These are phyloP conservation scores for Hanseniaspora clermontiae DNA, from an alignment of 805 yeast species.

Conservation along the genomic window DNA sequence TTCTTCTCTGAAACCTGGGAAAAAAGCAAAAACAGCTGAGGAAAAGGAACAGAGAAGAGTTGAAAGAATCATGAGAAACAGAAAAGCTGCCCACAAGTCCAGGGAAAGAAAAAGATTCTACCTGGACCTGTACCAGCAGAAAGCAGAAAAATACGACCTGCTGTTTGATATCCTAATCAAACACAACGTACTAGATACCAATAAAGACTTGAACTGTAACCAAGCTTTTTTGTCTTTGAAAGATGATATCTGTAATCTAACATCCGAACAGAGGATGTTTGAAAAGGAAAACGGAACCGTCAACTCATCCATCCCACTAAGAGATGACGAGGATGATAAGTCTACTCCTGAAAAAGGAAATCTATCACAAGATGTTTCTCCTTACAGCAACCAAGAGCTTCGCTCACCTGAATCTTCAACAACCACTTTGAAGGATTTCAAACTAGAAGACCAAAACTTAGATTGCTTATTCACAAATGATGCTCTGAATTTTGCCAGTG, in stretches of 20 bases:
- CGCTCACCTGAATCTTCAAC: neutral
- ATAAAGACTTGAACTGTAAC: neutral
- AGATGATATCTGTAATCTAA: neutral
- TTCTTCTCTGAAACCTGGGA: constrained; percentile 67
- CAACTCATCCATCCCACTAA: constrained; percentile 5
- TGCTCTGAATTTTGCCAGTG: neutral
- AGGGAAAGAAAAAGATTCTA: constrained; percentile 92
- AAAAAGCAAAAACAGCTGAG: constrained; percentile 90
- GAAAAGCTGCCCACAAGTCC: constrained; percentile 95
- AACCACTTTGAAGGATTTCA: neutral
- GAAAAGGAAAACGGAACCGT: constrained; percentile 10
- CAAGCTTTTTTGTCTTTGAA: neutral
- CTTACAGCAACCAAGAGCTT: neutral
- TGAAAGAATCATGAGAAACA: constrained; percentile 81
- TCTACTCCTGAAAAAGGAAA: constrained; percentile 7
- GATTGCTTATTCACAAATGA: neutral
- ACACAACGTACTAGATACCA: neutral
- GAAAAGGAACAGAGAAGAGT: constrained; percentile 94
- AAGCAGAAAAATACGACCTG: constrained; percentile 23
- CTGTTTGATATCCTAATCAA: constrained; percentile 1
- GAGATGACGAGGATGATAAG: neutral
- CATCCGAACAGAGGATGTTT: neutral
- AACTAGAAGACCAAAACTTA: neutral
- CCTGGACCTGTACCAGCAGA: constrained; percentile 66
- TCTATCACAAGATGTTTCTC: neutral